phyloP scores from a whole-genome alignment of 768 basidiomycete species.

The Gymnopilus dilepis region DNA sequence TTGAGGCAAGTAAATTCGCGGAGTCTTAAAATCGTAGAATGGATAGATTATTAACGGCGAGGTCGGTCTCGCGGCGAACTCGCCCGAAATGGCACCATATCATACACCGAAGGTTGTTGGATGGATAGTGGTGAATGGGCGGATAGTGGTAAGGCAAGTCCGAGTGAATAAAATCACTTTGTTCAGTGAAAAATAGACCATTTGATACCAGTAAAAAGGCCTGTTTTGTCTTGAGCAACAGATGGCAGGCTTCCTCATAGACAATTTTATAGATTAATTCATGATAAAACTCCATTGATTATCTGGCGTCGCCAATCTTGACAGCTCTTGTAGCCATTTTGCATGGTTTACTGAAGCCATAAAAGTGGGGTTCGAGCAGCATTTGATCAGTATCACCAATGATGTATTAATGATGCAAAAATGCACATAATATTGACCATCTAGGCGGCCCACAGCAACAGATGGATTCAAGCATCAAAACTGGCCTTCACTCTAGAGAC shows the following conservation, averaged over 20 bases:
- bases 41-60: slow-evolving; percentile 3
- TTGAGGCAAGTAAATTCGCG: neutral
- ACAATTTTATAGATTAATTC: no score
- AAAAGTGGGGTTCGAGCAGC: neutral
- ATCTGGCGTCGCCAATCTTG: neutral
- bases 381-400: neutral
- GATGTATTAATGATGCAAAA: no score
- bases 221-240: no score
- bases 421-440: neutral
- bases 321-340: neutral
- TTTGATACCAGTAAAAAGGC: no score
- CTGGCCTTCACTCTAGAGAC: slow-evolving; percentile 60
- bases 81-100: neutral
- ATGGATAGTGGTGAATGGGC: no score
- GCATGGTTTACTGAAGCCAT: neutral
- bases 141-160: no score
- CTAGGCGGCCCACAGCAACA: neutral
- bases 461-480: slow-evolving; percentile 34
- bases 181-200: no score
- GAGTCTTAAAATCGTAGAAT: neutral
- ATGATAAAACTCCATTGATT: neutral
- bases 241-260: no score
- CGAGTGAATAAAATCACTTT: no score
- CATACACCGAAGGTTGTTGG: no score
- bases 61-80: neutral